Base-by-base conservation (phyloP, 345 rosid genomes). In the Eucalyptus sideroxylon region DNA sequence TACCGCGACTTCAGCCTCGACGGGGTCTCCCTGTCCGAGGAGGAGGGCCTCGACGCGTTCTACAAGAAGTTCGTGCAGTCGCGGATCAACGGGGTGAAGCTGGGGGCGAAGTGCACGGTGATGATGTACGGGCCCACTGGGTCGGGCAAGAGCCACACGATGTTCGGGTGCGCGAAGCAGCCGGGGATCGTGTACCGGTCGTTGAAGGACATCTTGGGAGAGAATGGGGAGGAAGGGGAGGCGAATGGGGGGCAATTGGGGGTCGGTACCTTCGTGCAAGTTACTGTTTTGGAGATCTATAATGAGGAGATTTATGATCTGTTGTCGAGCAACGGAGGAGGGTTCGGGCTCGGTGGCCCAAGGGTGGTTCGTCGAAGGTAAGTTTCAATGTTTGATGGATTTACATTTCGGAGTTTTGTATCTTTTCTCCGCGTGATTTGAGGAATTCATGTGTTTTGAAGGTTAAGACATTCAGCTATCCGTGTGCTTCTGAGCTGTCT, bases 81-180 rank as follows among this genome's bases (percentile, higher is more conserved):
- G 80, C 95, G 99, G 91, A 94, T 98, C 13, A 93, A 90, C 77
- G 98, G 95, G 47, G 99, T 98, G 72, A 97, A 95, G 88, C 16
- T 94, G 90, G 99, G 99, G 69, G 93, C 90, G 2, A 98, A 95
- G 87, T 96, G 99, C 65, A 98, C 99, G 1, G 90, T 98, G 7
- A 94, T 98, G 99, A 98, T 97, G 99, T 98, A 98, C 65, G 99
- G 99, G 47, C 99, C 99, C 1, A 98, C 99, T 2, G 99, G 99
- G 88, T 95, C 99, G 0, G 99, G 99, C 1, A 98, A 98, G 93
- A 98, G 99, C 86, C 97, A 97, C 90, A 96, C 98, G 0, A 98
- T 98, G 99, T 98, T 98, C 88, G 99, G 99, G 51, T 95, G 96
- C 89, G 82, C 96, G 86, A 97, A 96, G 95, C 96, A 95, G 89